These are phyloP conservation scores for Apocynum venetum DNA, from an alignment of 257 asterid genomes.

Conservation along the genomic window DNA sequence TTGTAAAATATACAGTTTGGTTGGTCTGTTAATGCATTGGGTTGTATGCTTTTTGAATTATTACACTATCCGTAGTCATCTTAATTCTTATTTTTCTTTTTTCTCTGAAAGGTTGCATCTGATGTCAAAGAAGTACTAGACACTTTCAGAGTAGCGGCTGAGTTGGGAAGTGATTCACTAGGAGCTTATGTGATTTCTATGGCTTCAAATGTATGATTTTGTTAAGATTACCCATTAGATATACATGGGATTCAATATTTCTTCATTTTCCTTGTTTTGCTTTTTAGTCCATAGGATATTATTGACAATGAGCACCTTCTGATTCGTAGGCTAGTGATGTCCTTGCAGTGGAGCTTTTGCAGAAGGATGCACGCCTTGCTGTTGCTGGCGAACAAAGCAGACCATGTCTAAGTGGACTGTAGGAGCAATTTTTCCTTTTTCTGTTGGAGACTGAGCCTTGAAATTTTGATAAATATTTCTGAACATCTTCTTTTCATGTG, in stretches of 20 bases:
- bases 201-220: constrained; percentile 75
- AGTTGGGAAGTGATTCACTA: constrained; percentile 85
- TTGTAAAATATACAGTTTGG: too few relatives aligned
- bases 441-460: background rate
- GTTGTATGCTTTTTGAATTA: too few relatives aligned
- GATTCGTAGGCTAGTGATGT: constrained; percentile 94
- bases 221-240: background rate
- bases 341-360: constrained; percentile 96
- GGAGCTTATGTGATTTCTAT: constrained; percentile 99
- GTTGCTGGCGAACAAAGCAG: constrained; percentile 74
- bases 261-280: background rate
- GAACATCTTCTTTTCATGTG: background rate
- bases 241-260: background rate
- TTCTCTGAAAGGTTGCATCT: constrained; percentile 51
- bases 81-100: background rate
- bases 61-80: too few relatives aligned
- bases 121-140: constrained; percentile 93
- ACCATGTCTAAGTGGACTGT: constrained; percentile 86
- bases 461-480: background rate
- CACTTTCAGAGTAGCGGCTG: constrained; percentile 93
- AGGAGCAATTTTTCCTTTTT: constrained; percentile 23
- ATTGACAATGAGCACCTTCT: constrained; percentile 9
- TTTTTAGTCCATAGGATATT: background rate
- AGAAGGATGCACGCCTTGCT: constrained; percentile 87
- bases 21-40: too few relatives aligned